Evolutionary conservation across 768 basidiomycete genomes (phyloP).

Genomic region (Rhodotorula taiwanensis): DNA sequence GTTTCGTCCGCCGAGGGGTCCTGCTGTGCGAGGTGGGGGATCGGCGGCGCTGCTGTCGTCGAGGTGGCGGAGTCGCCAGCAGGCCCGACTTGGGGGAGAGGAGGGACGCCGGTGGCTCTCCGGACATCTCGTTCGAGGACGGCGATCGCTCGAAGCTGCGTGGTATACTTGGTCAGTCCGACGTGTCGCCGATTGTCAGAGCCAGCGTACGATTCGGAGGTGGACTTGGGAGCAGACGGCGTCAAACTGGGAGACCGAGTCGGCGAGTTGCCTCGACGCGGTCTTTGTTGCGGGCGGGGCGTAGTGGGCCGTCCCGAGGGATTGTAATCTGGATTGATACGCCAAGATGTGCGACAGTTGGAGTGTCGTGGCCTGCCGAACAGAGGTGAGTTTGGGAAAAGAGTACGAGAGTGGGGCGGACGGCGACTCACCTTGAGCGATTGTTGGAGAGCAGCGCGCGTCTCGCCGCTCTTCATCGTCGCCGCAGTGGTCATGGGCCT

Average conservation of each 20-base stretch:
- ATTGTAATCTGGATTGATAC: constrained; percentile 10
- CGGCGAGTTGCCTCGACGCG: background rate
- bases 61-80: background rate
- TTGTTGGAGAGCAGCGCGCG: background rate
- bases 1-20: too few species aligned
- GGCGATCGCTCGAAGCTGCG: constrained; percentile 17
- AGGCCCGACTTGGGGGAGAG: background rate
- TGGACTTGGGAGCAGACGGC: background rate
- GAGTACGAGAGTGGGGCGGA: background rate
- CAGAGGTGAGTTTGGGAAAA: background rate
- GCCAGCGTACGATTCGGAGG: constrained; percentile 1
- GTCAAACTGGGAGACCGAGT: constrained; percentile 18
- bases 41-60: too few species aligned
- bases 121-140: constrained; percentile 21
- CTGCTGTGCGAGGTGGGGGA: too few species aligned
- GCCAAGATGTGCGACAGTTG: constrained; percentile 24
- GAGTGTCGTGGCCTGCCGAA: constrained; percentile 7
- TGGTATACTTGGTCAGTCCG: too few species aligned
- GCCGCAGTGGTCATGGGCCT: too few species aligned
- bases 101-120: constrained; percentile 1
- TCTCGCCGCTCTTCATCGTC: background rate
- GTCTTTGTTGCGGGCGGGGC: background rate
- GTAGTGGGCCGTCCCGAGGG: background rate
- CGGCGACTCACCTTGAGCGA: constrained; percentile 15
- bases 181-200: background rate